Conservation (phyloP, 768 basidiomycete genomes). For the Boletus insuetus region DNA sequence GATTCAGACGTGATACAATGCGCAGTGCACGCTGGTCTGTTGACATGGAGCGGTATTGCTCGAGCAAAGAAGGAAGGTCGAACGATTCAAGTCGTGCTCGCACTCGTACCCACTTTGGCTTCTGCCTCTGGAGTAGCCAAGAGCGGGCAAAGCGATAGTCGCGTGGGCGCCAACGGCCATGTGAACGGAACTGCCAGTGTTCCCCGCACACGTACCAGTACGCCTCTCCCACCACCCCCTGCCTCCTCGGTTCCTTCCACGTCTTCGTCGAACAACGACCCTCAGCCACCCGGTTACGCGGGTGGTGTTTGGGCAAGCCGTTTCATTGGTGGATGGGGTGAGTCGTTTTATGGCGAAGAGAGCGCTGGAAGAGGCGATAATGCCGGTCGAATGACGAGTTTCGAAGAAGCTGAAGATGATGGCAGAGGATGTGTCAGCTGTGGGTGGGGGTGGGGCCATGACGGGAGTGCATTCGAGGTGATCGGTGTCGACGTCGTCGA, state of each 20-base stretch:
- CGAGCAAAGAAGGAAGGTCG: constrained; percentile 37
- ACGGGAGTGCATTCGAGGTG: constrained; percentile 74
- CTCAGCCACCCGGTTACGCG: constrained; percentile 22
- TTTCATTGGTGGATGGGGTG: constrained; percentile 44
- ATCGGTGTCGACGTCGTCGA: constrained; percentile 60
- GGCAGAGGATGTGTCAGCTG: constrained; percentile 62
- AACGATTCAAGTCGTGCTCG: constrained; percentile 42
- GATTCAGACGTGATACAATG: constrained; percentile 72
- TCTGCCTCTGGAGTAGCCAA: constrained; percentile 45
- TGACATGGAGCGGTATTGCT: constrained; percentile 42
- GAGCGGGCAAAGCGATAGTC: constrained; percentile 24
- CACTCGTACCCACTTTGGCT: constrained; percentile 37
- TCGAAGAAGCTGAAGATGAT: constrained; percentile 49
- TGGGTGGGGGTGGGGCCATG: constrained; percentile 77
- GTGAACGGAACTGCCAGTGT: constrained; percentile 29
- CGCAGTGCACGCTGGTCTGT: constrained; percentile 61
- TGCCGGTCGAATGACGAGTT: constrained; percentile 26
- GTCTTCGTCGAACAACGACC: constrained; percentile 27
- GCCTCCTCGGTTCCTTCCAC: constrained; percentile 22
- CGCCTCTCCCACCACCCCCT: constrained; percentile 24
- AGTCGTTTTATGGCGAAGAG: constrained; percentile 32
- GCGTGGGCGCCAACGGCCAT: constrained; percentile 26
- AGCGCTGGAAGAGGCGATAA: constrained; percentile 29
- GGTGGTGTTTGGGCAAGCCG: constrained; percentile 36
- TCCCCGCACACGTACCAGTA: constrained; percentile 30